Evolutionary conservation across 352 stramenopile genomes (phyloP).

Genomic region (Phytopythium mirpurense): DNA sequence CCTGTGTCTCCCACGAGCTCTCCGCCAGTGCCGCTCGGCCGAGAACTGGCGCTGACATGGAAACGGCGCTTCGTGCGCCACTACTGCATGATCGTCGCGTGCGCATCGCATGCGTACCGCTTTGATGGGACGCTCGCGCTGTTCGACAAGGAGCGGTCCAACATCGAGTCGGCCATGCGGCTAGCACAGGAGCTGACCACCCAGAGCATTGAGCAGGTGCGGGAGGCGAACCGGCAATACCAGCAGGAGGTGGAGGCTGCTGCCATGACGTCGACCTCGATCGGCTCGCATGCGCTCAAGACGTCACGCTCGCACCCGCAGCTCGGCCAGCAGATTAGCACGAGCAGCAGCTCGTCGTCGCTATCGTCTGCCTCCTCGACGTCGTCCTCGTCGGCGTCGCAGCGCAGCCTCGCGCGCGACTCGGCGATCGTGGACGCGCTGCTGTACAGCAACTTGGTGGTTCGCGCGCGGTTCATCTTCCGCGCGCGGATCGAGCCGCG

Average conservation of each 20-base stretch:
- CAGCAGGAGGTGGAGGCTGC: constrained; percentile 26
- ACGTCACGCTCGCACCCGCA: constrained; percentile 12
- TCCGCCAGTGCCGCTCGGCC: constrained; percentile 23
- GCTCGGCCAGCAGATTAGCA: constrained; percentile 2
- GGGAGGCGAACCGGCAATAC: constrained; percentile 36
- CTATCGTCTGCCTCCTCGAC: constrained; percentile 8
- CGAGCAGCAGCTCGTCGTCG: constrained; percentile 5
- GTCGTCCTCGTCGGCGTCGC: constrained; percentile 3
- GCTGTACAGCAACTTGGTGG: constrained; percentile 76
- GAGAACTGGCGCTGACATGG: constrained; percentile 70
- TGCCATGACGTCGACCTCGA: constrained; percentile 2
- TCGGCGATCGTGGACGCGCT: constrained; percentile 73
- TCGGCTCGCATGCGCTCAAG: constrained; percentile 1
- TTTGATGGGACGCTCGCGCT: constrained; percentile 62
- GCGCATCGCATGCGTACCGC: constrained; percentile 69
- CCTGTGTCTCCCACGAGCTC: constrained; percentile 24
- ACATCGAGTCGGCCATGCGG: constrained; percentile 79
- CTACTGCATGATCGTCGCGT: constrained; percentile 76
- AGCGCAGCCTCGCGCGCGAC: constrained; percentile 15
- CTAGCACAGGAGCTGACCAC: constrained; percentile 65
- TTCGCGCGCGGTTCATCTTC: constrained; percentile 76
- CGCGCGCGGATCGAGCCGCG: constrained; percentile 69
- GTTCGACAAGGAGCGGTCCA: constrained; percentile 77
- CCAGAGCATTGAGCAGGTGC: constrained; percentile 68
- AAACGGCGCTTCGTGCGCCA: constrained; percentile 83